Evolutionary conservation across 305 asterid genomes (phyloP).

Genomic region (Solanum hybrid): DNA sequence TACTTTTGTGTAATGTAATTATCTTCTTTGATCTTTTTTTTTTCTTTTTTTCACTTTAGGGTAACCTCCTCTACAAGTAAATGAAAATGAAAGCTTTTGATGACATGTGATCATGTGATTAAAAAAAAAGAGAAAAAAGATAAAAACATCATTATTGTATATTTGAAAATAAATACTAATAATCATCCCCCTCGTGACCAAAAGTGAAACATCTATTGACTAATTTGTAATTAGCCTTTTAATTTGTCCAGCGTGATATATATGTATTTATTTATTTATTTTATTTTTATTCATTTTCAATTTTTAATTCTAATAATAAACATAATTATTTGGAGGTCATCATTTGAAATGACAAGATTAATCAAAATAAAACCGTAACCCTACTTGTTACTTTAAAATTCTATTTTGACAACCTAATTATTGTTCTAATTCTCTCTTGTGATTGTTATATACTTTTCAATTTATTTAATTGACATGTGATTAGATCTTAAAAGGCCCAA

Average conservation of each 20-base stretch:
- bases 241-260: background rate
- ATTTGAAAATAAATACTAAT: background rate
- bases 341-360: background rate
- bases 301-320: background rate
- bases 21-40: background rate
- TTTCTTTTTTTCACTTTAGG: background rate
- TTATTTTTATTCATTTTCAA: background rate
- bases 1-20: background rate
- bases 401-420: background rate
- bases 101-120: constrained; percentile 24
- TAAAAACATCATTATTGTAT: background rate
- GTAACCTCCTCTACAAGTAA: constrained; percentile 23
- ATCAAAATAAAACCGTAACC: background rate
- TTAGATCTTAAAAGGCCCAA: background rate
- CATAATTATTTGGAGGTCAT: background rate
- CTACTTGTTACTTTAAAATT: background rate
- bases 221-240: background rate
- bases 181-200: constrained; percentile 27
- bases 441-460: background rate
- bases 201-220: constrained; percentile 10
- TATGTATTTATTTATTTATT: background rate
- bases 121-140: background rate
- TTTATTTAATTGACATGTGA: background rate
- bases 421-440: background rate
- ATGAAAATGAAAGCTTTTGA: constrained; percentile 8